These are phyloP conservation scores for Macrolepiota fuliginosa DNA, from an alignment of 768 basidiomycete genomes.

Conservation along the genomic window DNA sequence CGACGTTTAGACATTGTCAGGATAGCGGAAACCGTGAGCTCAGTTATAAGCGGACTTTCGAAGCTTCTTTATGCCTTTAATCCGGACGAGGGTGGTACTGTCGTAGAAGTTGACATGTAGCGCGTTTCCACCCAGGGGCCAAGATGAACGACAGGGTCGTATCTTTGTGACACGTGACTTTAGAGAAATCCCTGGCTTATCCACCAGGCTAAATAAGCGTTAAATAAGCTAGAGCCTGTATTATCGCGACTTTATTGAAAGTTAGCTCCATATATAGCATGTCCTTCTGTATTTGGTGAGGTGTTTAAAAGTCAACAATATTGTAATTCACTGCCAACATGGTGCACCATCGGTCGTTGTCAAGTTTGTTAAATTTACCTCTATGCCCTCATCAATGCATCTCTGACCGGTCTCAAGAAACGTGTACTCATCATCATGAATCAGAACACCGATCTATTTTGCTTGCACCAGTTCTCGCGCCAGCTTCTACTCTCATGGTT, in stretches of 20 bases:
- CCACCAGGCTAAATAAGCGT: too few species aligned
- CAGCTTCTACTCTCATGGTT: not conserved
- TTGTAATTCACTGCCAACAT: too few species aligned
- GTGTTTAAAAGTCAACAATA: too few species aligned
- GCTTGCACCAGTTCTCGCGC: not conserved
- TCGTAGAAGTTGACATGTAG: not conserved
- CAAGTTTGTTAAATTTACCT: not conserved
- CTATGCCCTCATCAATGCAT: too few species aligned
- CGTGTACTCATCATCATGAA: too few species aligned
- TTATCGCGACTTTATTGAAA: too few species aligned
- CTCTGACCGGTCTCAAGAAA: too few species aligned
- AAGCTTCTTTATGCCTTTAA: not conserved
- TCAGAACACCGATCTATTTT: too few species aligned
- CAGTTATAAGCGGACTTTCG: not conserved
- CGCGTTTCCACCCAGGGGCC: not conserved
- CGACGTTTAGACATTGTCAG: constrained; percentile 22
- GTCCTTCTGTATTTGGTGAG: too few species aligned
- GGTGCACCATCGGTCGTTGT: too few species aligned
- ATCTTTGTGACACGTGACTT: not conserved
- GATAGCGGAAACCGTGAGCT: not conserved
- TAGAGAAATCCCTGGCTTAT: not conserved
- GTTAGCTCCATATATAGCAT: too few species aligned
- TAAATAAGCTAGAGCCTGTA: too few species aligned
- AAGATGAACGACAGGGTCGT: not conserved
- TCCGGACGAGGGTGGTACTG: not conserved